Evolutionary conservation across 495 filamentous ascomycete species (phyloP).

Genomic region (Lepraria neglecta): DNA sequence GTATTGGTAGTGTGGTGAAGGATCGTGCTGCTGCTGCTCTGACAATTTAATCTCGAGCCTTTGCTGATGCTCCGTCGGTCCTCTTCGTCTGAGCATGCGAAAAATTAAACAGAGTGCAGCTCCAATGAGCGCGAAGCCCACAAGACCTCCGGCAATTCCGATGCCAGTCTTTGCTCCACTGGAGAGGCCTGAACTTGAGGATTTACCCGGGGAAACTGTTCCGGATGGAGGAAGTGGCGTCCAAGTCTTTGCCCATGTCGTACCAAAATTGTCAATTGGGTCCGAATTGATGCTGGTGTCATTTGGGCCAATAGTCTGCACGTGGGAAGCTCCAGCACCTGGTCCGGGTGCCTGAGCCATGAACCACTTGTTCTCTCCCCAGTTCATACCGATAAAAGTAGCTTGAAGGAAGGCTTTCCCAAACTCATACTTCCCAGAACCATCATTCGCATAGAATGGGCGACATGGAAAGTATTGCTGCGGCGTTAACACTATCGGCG

Average conservation of each 20-base stretch:
- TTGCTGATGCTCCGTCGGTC: background rate
- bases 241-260: conserved; percentile 39
- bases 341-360: conserved; percentile 49
- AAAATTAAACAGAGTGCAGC: background rate
- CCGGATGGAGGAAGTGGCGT: conserved; percentile 18
- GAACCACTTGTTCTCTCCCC: conserved; percentile 40
- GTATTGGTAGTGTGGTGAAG: background rate
- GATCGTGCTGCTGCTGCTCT: background rate
- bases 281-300: conserved; percentile 27
- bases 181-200: background rate
- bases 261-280: conserved; percentile 30
- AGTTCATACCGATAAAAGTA: conserved; percentile 50
- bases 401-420: conserved; percentile 54
- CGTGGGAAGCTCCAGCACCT: conserved; percentile 18
- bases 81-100: background rate
- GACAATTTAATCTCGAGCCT: background rate
- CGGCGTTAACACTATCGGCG: conserved; percentile 39
- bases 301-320: conserved; percentile 21
- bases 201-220: background rate
- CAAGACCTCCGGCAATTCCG: background rate
- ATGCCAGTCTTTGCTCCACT: background rate
- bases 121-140: conserved; percentile 1
- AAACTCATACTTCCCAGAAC: conserved; percentile 33
- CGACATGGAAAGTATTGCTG: conserved; percentile 51
- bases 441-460: conserved; percentile 24